phyloP scores from a whole-genome alignment of 441 rosid genomes.

The Gossypium trilobum region DNA sequence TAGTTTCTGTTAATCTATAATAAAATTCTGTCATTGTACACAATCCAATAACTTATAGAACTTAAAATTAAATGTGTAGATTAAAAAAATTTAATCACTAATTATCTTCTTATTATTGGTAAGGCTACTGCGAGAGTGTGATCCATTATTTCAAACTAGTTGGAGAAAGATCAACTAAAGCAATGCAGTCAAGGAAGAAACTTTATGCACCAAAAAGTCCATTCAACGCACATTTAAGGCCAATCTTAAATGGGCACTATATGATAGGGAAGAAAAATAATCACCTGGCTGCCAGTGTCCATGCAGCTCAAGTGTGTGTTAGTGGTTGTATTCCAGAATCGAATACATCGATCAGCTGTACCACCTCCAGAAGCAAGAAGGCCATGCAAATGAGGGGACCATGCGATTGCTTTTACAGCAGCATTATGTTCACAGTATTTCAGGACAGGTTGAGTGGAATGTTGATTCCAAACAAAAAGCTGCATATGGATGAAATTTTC shows the following conservation, averaged over 20 bases:
- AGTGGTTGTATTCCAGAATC: conserved; percentile 86
- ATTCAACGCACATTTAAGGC: not conserved
- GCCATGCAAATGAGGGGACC: conserved; percentile 94
- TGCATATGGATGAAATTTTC: conserved; percentile 26
- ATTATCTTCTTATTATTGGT: not conserved
- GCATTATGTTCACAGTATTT: conserved; percentile 84
- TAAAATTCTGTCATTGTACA: not conserved
- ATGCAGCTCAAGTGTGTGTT: conserved; percentile 79
- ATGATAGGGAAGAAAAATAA: not conserved
- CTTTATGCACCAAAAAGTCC: not conserved
- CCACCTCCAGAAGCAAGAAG: conserved; percentile 98
- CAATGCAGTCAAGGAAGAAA: not conserved
- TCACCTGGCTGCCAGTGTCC: conserved; percentile 88
- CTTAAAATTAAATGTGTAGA: not conserved
- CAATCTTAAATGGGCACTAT: not conserved
- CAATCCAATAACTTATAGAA: not conserved
- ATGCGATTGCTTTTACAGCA: conserved; percentile 92
- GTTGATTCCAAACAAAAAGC: conserved; percentile 97
- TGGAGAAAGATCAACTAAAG: not conserved
- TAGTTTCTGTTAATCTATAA: not conserved
- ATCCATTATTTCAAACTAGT: not conserved
- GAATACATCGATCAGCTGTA: conserved; percentile 83
- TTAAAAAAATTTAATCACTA: not conserved
- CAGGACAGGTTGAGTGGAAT: conserved; percentile 70
- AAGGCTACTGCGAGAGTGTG: not conserved